Evolutionary conservation across 257 asterid species (phyloP).

Genomic region (Jaltomata sinuosa): DNA sequence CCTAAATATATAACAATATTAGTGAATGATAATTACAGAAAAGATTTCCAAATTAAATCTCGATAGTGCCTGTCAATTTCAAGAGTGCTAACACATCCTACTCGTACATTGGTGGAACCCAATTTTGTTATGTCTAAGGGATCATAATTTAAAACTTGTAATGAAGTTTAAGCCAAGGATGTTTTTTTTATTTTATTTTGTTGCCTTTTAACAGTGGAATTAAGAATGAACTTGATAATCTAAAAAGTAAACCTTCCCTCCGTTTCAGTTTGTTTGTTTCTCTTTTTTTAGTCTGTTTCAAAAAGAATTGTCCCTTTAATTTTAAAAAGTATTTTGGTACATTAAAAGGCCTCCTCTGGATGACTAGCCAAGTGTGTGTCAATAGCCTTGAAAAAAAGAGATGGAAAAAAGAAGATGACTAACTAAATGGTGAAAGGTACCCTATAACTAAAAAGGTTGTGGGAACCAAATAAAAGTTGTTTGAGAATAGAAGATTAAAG

Average conservation of each 20-base stretch:
- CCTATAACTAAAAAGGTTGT: background rate
- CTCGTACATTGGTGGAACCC: constrained; percentile 8
- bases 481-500: constrained; percentile 8
- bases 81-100: background rate
- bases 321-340: too few relatives aligned
- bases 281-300: too few relatives aligned
- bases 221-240: too few relatives aligned
- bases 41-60: background rate
- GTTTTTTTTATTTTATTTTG: too few relatives aligned
- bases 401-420: background rate
- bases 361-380: background rate
- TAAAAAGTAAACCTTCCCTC: too few relatives aligned
- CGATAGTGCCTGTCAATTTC: background rate
- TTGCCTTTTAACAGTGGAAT: too few relatives aligned
- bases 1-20: background rate
- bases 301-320: too few relatives aligned
- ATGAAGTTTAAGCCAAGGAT: background rate
- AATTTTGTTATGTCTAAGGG: constrained; percentile 14
- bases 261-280: too few relatives aligned
- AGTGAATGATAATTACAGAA: background rate
- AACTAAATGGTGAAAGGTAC: constrained; percentile 1
- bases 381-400: background rate
- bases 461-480: background rate
- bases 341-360: background rate
- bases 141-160: background rate